Evolutionary conservation across 306 rosid species (phyloP).

Genomic region (Astragalus glycyphyllos): DNA sequence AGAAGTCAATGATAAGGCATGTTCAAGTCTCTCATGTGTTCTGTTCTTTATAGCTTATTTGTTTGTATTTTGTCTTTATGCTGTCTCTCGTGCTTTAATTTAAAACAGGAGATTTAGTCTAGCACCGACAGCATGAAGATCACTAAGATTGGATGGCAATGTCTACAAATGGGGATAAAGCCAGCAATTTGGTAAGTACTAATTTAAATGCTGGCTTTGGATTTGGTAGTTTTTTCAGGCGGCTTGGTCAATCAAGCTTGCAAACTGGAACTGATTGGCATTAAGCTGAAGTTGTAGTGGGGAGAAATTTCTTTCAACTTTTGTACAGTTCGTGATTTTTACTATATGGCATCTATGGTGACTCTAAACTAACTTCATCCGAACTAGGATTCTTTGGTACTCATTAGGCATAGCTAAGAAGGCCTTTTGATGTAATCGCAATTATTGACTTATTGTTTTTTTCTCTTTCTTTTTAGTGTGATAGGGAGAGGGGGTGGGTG

Average conservation of each 20-base stretch:
- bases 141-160: neutral
- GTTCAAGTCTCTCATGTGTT: conserved; percentile 44
- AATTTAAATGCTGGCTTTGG: conserved; percentile 75
- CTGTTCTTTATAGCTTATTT: conserved; percentile 12
- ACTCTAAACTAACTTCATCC: conserved; percentile 11
- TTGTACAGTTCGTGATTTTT: conserved; percentile 40
- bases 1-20: conserved; percentile 65
- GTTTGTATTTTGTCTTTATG: conserved; percentile 57
- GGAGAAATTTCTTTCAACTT: conserved; percentile 5
- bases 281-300: conserved; percentile 21
- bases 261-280: conserved; percentile 35
- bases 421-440: conserved; percentile 19
- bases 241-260: conserved; percentile 44
- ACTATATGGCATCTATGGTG: conserved; percentile 21
- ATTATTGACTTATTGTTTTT: neutral
- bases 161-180: conserved; percentile 44
- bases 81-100: conserved; percentile 36
- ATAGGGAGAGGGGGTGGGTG: neutral
- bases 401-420: conserved; percentile 23
- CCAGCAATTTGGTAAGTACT: conserved; percentile 82
- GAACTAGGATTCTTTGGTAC: conserved; percentile 37
- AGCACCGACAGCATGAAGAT: conserved; percentile 56
- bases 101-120: conserved; percentile 61
- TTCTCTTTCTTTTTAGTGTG: conserved; percentile 21
- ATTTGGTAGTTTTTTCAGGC: conserved; percentile 66